Evolutionary conservation across 1,139 yeast species (phyloP).

Genomic region (Hyphopichia khmerensis): DNA sequence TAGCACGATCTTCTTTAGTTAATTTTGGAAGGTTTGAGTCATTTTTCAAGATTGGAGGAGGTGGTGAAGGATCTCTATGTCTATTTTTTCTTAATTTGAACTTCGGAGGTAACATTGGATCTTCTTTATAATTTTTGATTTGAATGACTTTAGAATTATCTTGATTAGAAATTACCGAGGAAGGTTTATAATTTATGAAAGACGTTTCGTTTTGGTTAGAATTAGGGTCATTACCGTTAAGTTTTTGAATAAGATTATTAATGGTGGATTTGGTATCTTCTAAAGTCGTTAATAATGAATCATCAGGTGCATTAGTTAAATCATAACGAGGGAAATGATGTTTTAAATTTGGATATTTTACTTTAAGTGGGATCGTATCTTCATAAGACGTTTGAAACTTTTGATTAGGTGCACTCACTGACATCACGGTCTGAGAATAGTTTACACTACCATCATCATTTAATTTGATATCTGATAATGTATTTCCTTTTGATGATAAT

Average conservation of each 20-base stretch:
- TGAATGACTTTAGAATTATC: slow-evolving; percentile 25
- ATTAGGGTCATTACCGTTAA: slow-evolving; percentile 15
- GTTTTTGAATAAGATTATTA: slow-evolving; percentile 18
- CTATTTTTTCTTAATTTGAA: slow-evolving; percentile 76
- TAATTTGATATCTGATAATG: slow-evolving; percentile 6
- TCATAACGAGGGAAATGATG: slow-evolving; percentile 41
- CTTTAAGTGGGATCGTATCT: slow-evolving; percentile 44
- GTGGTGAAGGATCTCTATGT: slow-evolving; percentile 61
- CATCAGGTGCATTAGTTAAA: slow-evolving; percentile 28
- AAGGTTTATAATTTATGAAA: slow-evolving; percentile 21
- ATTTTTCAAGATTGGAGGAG: slow-evolving; percentile 49
- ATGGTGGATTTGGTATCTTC: slow-evolving; percentile 30
- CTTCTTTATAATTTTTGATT: slow-evolving; percentile 48
- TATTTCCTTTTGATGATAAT: neutral
- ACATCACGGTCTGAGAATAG: slow-evolving; percentile 25
- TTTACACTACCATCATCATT: slow-evolving; percentile 30
- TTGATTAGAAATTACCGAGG: slow-evolving; percentile 10
- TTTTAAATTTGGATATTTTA: slow-evolving; percentile 36
- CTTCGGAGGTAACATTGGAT: slow-evolving; percentile 85
- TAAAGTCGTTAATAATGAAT: slow-evolving; percentile 22
- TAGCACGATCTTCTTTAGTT: slow-evolving; percentile 73
- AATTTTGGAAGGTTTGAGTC: slow-evolving; percentile 32
- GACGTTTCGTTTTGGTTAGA: slow-evolving; percentile 13
- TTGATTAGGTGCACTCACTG: slow-evolving; percentile 9
- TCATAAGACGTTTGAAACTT: slow-evolving; percentile 29